Evolutionary conservation across 1,284 basidiomycete species (phyloP), one percentile per base, ranked within the genome.

Genomic region (Nidula niveotomentosa): DNA sequence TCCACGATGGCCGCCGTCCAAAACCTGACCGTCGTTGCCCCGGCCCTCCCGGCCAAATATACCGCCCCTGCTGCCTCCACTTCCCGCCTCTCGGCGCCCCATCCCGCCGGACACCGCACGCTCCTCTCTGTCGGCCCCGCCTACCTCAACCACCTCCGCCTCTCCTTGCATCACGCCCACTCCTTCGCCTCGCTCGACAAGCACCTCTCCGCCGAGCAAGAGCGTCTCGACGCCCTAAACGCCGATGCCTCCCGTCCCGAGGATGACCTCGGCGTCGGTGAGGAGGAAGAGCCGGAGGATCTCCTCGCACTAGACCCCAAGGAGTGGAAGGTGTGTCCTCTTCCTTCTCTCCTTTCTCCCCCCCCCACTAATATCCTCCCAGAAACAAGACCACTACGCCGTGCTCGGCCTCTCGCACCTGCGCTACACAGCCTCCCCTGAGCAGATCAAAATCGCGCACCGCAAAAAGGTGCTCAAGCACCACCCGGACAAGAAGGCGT

Each of bases 391-490:
- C 72, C 94, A 98, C 72, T 98, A 98, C 70, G 93, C 92, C 56
- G 93, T 98, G 36, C 88, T 98, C 52, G 96, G 96, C 65, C 84
- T 99, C 5, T 96, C 94, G 30, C 86, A 91, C 66, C 80, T 98
- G 56, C 84, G 96, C 57, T 94, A 92, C 83, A 88, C 82, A 62
- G 96, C 96, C 8, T 94, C 85, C 15, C 83, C 87, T 39, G 94
- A 90, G 58, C 96, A 99, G 70, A 99, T 99, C 73, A 96, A 96
- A 75, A 86, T 97, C 68, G 94, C 96, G 59, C 13, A 97, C 79
- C 93, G 96, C 66, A 96, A 96, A 80, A 99, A 99, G 79, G 96
- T 99, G 36, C 87, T 99, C 55, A 96, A 96, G 73, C 96, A 99
- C 75, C 96, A 99, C 75, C 96, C 96, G 1, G 96, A 99, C 79